Evolutionary conservation across 2,329 filamentous ascomycete genomes (phyloP).

Genomic region (Colletotrichum musicola): DNA sequence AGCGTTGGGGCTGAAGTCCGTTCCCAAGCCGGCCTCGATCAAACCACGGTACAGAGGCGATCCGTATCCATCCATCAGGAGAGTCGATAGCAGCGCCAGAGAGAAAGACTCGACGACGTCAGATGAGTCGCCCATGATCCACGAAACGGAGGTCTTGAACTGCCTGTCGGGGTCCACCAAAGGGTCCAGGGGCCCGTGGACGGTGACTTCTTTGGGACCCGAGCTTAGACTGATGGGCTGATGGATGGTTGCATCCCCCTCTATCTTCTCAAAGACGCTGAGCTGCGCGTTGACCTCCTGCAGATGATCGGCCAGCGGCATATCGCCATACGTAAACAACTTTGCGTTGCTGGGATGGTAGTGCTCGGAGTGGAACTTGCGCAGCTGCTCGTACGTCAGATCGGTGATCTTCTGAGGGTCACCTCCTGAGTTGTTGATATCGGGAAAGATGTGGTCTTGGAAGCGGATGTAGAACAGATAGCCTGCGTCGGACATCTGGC

Average conservation of each 20-base stretch:
- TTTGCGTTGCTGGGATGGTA: slow-evolving; percentile 99
- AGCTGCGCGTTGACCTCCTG: slow-evolving; percentile 82
- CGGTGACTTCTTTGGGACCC: slow-evolving; percentile 76
- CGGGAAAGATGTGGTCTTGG: slow-evolving; percentile 93
- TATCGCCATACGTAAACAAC: slow-evolving; percentile 93
- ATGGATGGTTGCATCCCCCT: slow-evolving; percentile 80
- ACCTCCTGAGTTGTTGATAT: slow-evolving; percentile 95
- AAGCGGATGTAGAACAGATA: slow-evolving; percentile 97
- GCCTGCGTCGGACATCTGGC: slow-evolving; percentile 96
- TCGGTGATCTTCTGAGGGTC: slow-evolving; percentile 98
- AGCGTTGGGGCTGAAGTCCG: slow-evolving; percentile 94
- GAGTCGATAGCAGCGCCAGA: slow-evolving; percentile 81
- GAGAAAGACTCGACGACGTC: slow-evolving; percentile 92
- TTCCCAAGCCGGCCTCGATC: slow-evolving; percentile 89
- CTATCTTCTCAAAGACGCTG: slow-evolving; percentile 77
- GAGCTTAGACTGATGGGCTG: slow-evolving; percentile 77
- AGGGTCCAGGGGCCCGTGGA: slow-evolving; percentile 87
- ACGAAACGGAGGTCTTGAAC: slow-evolving; percentile 93
- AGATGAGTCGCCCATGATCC: slow-evolving; percentile 86
- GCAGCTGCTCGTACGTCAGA: slow-evolving; percentile 89
- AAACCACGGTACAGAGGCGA: slow-evolving; percentile 91
- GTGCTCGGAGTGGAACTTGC: slow-evolving; percentile 89
- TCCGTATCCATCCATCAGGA: slow-evolving; percentile 94
- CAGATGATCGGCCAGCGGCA: slow-evolving; percentile 86
- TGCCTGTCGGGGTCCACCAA: slow-evolving; percentile 88